Conservation (phyloP, 192 early-diverging fungal genomes). For the Mortierella hygrophila region DNA sequence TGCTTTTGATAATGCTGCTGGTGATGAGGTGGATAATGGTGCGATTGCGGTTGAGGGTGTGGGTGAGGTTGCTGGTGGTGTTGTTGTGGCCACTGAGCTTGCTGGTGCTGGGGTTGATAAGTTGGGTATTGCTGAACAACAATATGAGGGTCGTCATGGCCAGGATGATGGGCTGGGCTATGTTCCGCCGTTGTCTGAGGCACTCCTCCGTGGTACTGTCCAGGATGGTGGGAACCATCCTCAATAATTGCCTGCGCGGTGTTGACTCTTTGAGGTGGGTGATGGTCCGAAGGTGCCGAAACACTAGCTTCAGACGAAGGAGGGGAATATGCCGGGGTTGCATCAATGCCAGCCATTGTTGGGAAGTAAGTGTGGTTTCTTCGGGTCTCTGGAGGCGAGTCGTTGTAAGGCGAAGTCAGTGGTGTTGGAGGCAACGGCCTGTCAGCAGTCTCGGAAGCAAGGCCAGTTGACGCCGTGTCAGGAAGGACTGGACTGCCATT, state of each 20-base stretch:
- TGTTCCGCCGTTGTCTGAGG: not conserved
- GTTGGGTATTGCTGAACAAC: not conserved
- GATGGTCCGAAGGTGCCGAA: not conserved
- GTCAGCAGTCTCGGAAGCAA: not conserved
- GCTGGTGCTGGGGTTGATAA: not conserved
- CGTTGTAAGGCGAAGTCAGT: not conserved
- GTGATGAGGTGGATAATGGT: not conserved
- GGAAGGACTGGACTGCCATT: not conserved
- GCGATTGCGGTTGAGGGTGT: not conserved
- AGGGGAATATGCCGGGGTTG: not conserved
- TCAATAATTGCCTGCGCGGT: conserved; percentile 11
- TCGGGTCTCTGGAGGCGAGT: not conserved
- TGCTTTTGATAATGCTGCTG: not conserved
- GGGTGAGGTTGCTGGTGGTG: conserved; percentile 5
- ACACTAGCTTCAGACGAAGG: not conserved
- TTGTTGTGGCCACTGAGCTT: conserved; percentile 3
- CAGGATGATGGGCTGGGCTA: not conserved
- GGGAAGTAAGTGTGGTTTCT: conserved; percentile 9
- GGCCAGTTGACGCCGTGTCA: not conserved
- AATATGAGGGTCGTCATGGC: not conserved
- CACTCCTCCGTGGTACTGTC: not conserved
- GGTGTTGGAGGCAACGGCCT: conserved; percentile 47
- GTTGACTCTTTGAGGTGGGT: conserved; percentile 9
- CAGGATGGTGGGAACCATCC: not conserved
- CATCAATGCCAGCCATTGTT: not conserved